phyloP scores from a whole-genome alignment of 192 early-diverging fungal species.

The Diversispora epigaea region DNA sequence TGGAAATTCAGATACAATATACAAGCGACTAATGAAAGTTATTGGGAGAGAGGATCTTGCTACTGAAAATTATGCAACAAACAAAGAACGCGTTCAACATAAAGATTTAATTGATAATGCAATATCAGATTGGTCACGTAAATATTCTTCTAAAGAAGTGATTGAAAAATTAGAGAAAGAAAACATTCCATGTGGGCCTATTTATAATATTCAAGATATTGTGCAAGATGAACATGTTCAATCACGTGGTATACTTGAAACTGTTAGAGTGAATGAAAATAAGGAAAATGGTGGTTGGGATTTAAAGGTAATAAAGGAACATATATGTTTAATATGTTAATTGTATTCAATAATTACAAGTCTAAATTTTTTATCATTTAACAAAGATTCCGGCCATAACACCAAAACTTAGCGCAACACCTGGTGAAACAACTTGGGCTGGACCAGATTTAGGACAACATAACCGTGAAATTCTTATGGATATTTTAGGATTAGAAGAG shows the following conservation, averaged over 20 bases:
- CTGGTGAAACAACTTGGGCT: constrained; percentile 52
- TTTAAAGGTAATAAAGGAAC: constrained; percentile 35
- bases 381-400: constrained; percentile 42
- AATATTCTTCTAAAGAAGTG: constrained; percentile 38
- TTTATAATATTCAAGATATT: constrained; percentile 51
- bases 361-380: neutral
- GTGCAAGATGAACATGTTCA: constrained; percentile 48
- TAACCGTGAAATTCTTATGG: constrained; percentile 39
- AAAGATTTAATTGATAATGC: constrained; percentile 44
- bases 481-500: constrained; percentile 36
- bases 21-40: constrained; percentile 46
- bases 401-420: constrained; percentile 43
- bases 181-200: constrained; percentile 50
- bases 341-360: neutral
- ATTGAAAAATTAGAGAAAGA: constrained; percentile 38
- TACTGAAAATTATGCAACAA: constrained; percentile 44
- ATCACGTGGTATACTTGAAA: constrained; percentile 48
- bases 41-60: constrained; percentile 48
- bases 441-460: constrained; percentile 52
- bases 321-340: neutral
- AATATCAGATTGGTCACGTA: constrained; percentile 45
- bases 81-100: constrained; percentile 45
- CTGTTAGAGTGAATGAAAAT: constrained; percentile 37
- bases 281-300: constrained; percentile 43
- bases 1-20: constrained; percentile 52